A percentile compares a stretch with the other conserved stretches of the same genome.
Evolutionary conservation across 1,284 basidiomycete genomes (phyloP).

Genomic region (Heterobasidion parviporum): DNA sequence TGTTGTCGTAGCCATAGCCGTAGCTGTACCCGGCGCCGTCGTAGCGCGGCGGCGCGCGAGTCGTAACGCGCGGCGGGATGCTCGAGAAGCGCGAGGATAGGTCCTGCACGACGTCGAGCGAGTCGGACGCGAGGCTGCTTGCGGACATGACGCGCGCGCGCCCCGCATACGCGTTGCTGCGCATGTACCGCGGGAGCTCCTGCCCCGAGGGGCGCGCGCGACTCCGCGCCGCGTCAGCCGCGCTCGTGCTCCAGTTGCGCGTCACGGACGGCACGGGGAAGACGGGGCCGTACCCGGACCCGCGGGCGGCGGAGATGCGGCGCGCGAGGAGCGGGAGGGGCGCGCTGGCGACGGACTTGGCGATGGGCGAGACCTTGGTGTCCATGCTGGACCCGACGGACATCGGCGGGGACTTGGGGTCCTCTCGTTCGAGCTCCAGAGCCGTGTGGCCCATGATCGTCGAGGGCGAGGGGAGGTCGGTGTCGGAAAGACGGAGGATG

Average conservation of each 20-base stretch:
- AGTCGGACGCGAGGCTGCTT: slow-evolving; percentile 5
- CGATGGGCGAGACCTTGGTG: not conserved
- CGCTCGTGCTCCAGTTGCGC: not conserved
- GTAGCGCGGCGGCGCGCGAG: not conserved
- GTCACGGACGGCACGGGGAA: not conserved
- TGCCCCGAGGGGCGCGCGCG: not conserved
- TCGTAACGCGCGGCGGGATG: slow-evolving; percentile 3
- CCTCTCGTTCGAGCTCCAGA: not conserved
- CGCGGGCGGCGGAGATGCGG: not conserved
- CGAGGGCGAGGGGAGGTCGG: not conserved
- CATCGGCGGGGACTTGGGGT: too few species aligned
- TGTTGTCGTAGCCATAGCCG: not conserved
- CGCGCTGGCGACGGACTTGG: not conserved
- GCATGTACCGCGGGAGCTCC: not conserved
- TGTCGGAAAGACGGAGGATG: slow-evolving; percentile 55
- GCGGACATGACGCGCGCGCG: slow-evolving; percentile 1
- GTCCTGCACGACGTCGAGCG: slow-evolving; percentile 1
- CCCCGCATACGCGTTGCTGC: not conserved
- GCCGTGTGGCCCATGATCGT: not conserved
- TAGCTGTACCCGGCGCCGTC: not conserved
- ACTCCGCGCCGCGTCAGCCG: not conserved
- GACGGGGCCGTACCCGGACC: not conserved
- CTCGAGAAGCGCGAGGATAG: slow-evolving; percentile 1
- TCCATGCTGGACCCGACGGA: not conserved
- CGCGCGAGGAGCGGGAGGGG: not conserved